phyloP scores from a whole-genome alignment of 2,329 filamentous ascomycete genomes.

The Teratosphaeria gauchensis region DNA sequence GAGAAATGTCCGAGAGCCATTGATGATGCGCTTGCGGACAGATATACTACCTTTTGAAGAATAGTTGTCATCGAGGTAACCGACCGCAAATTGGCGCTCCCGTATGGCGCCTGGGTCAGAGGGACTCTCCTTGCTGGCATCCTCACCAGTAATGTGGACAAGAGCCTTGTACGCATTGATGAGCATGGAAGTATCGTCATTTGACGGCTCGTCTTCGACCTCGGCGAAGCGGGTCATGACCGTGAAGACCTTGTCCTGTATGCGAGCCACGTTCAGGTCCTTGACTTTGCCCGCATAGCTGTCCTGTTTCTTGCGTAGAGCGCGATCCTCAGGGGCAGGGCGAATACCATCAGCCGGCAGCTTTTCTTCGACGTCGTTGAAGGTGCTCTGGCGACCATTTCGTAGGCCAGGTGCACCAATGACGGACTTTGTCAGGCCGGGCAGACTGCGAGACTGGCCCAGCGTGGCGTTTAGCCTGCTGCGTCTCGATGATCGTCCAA shows the following conservation, averaged over 20 bases:
- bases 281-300: conserved; percentile 72
- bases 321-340: conserved; percentile 58
- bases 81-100: conserved; percentile 65
- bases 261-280: conserved; percentile 63
- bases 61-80: conserved; percentile 66
- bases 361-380: conserved; percentile 37
- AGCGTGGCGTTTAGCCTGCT: conserved; percentile 31
- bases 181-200: conserved; percentile 53
- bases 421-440: conserved; percentile 69
- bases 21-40: conserved; percentile 69
- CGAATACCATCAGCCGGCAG: conserved; percentile 37
- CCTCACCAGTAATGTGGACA: conserved; percentile 67
- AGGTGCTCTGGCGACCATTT: conserved; percentile 21
- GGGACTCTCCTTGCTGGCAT: conserved; percentile 48
- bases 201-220: conserved; percentile 60
- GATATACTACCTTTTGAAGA: conserved; percentile 54
- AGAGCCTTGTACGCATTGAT: conserved; percentile 76
- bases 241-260: conserved; percentile 58
- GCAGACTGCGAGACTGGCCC: conserved; percentile 49
- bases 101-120: conserved; percentile 56
- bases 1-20: conserved; percentile 68
- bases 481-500: conserved; percentile 42
- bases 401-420: conserved; percentile 67
- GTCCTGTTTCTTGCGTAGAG: conserved; percentile 73
- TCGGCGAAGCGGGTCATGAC: conserved; percentile 66